A percentile compares a stretch with the other conserved stretches of the same genome.
Evolutionary conservation across 208 protist species (phyloP).

Genomic region (Leishmania amazonensis): DNA sequence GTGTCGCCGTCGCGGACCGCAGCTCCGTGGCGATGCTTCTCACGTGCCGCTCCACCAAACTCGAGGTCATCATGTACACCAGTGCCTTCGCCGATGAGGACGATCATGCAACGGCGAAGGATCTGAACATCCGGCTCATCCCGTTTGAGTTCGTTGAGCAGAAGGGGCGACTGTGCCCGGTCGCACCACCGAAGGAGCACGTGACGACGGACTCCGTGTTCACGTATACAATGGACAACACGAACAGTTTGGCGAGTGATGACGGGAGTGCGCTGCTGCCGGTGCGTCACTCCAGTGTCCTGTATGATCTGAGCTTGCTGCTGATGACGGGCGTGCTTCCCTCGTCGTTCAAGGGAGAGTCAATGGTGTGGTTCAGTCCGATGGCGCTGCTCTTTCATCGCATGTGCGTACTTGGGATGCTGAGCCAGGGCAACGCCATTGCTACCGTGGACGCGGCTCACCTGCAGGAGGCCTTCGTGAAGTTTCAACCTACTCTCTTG

Average conservation of each 20-base stretch:
- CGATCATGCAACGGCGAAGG: slow-evolving; percentile 63
- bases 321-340: slow-evolving; percentile 67
- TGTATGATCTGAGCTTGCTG: slow-evolving; percentile 69
- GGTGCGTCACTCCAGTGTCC: slow-evolving; percentile 64
- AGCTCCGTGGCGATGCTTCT: slow-evolving; percentile 66
- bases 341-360: slow-evolving; percentile 50
- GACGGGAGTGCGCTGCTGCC: slow-evolving; percentile 41
- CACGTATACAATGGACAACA: slow-evolving; percentile 72
- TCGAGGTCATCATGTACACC: slow-evolving; percentile 79
- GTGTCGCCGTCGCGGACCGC: slow-evolving; percentile 68
- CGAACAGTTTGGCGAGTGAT: slow-evolving; percentile 28
- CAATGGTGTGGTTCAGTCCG: slow-evolving; percentile 78
- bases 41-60: slow-evolving; percentile 70
- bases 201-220: slow-evolving; percentile 48
- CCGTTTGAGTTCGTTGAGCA: slow-evolving; percentile 65
- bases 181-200: slow-evolving; percentile 24
- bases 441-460: slow-evolving; percentile 45
- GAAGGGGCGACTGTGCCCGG: slow-evolving; percentile 46
- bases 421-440: slow-evolving; percentile 75
- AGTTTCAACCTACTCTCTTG: slow-evolving; percentile 77
- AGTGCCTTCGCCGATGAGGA: slow-evolving; percentile 57
- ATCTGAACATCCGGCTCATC: slow-evolving; percentile 81
- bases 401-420: slow-evolving; percentile 69
- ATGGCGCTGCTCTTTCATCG: slow-evolving; percentile 79
- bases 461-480: slow-evolving; percentile 53